A percentile compares a stretch with the other conserved stretches of the same genome.
These are phyloP conservation scores for Colletotrichum agaves DNA, from an alignment of 2,329 filamentous ascomycete species.

Conservation along the genomic window DNA sequence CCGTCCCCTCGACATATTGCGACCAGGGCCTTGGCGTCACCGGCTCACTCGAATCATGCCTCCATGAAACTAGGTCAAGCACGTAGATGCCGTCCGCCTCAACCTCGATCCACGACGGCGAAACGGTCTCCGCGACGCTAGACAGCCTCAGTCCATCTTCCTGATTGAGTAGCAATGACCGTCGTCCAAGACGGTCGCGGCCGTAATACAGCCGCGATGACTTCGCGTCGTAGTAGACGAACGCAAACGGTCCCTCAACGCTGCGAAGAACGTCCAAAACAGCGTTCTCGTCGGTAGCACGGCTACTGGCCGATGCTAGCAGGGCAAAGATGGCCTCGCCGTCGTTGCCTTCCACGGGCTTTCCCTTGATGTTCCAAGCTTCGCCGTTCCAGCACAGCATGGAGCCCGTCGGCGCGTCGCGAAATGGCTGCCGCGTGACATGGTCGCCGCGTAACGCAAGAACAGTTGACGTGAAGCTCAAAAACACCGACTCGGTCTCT, in stretches of 20 bases:
- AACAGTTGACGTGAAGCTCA: constrained; percentile 84
- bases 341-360: constrained; percentile 79
- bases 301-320: constrained; percentile 59
- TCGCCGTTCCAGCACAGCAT: constrained; percentile 98
- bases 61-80: constrained; percentile 60
- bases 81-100: constrained; percentile 85
- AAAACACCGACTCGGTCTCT: constrained; percentile 48
- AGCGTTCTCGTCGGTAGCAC: constrained; percentile 43
- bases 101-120: constrained; percentile 77
- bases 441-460: constrained; percentile 85
- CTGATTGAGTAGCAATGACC: constrained; percentile 77
- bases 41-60: background rate
- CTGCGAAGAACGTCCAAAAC: constrained; percentile 65
- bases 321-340: constrained; percentile 74
- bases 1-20: constrained; percentile 48
- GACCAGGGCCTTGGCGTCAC: constrained; percentile 45
- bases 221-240: constrained; percentile 80
- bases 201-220: constrained; percentile 79
- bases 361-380: constrained; percentile 79
- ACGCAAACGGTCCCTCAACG: constrained; percentile 87
- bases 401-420: constrained; percentile 65
- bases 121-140: constrained; percentile 71
- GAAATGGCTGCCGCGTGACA: constrained; percentile 78
- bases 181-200: constrained; percentile 85
- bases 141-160: constrained; percentile 69